A percentile compares a stretch with the other conserved stretches of the same genome.
Conservation (phyloP, 1,139 yeast species). For the Protomyces inundatus region DNA sequence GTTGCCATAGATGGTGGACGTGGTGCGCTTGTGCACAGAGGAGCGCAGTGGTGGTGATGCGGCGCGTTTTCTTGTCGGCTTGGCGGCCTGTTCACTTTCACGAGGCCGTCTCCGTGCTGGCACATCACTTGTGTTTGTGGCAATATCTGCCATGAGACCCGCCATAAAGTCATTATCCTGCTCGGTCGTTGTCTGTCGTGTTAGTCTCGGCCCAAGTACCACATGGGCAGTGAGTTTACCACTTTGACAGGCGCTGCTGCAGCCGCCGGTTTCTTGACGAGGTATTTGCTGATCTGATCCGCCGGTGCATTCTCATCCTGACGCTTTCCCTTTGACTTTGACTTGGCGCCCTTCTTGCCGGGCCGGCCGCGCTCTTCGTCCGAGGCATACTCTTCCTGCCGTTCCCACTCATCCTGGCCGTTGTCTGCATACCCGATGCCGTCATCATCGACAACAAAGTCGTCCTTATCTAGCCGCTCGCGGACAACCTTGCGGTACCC, state of each 20-base stretch:
- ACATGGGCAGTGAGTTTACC: background rate
- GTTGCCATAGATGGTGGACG: background rate
- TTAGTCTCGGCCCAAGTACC: background rate
- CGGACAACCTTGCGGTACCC: constrained; percentile 72
- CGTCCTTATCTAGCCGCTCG: constrained; percentile 76
- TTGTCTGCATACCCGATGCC: constrained; percentile 88
- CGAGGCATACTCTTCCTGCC: constrained; percentile 47
- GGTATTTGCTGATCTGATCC: constrained; percentile 17
- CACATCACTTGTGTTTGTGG: background rate
- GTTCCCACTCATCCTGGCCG: constrained; percentile 87
- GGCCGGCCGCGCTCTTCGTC: constrained; percentile 52
- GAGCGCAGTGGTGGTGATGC: constrained; percentile 16
- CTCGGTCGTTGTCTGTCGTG: constrained; percentile 21
- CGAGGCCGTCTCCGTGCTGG: background rate
- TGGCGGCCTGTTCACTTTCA: background rate
- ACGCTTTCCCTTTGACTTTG: constrained; percentile 32
- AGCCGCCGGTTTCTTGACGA: constrained; percentile 10
- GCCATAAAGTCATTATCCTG: constrained; percentile 38
- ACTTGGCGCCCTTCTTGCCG: constrained; percentile 38
- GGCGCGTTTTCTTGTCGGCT: background rate
- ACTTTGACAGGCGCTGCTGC: constrained; percentile 3
- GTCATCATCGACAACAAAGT: constrained; percentile 88
- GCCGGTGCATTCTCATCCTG: constrained; percentile 14
- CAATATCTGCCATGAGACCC: constrained; percentile 35
- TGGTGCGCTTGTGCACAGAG: constrained; percentile 10